Evolutionary conservation across 345 rosid species (phyloP).

Genomic region (Boechera stricta): DNA sequence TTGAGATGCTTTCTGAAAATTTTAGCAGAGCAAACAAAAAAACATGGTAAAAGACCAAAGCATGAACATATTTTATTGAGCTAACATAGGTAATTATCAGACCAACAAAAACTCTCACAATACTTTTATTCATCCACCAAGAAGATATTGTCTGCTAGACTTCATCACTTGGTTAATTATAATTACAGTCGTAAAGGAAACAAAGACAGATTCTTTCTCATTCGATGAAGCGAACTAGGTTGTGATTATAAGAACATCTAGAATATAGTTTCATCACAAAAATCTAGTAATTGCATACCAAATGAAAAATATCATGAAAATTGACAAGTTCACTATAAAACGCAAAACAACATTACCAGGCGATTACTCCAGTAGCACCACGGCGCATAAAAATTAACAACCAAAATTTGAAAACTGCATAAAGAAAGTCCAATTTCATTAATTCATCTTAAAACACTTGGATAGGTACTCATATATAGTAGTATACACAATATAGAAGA

Average conservation of each 20-base stretch:
- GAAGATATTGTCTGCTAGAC: slow-evolving; percentile 8
- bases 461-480: slow-evolving; percentile 18
- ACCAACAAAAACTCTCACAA: not conserved
- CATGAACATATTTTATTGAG: not conserved
- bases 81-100: not conserved
- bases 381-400: slow-evolving; percentile 92
- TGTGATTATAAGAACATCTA: not conserved
- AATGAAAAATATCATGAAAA: not conserved
- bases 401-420: slow-evolving; percentile 85
- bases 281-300: too few species aligned
- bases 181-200: not conserved
- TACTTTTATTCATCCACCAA: not conserved
- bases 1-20: slow-evolving; percentile 79
- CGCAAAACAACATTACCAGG: slow-evolving; percentile 60
- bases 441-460: not conserved
- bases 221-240: not conserved
- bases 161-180: not conserved
- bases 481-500: slow-evolving; percentile 15
- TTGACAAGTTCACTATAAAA: not conserved
- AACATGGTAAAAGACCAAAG: not conserved
- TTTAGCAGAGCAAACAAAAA: slow-evolving; percentile 11
- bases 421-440: slow-evolving; percentile 25
- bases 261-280: not conserved
- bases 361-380: slow-evolving; percentile 99
- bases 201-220: not conserved